A percentile compares a stretch with the other conserved stretches of the same genome.
These are phyloP conservation scores for Thalassiosira profunda DNA, from an alignment of 108 stramenopile species.

Conservation along the genomic window DNA sequence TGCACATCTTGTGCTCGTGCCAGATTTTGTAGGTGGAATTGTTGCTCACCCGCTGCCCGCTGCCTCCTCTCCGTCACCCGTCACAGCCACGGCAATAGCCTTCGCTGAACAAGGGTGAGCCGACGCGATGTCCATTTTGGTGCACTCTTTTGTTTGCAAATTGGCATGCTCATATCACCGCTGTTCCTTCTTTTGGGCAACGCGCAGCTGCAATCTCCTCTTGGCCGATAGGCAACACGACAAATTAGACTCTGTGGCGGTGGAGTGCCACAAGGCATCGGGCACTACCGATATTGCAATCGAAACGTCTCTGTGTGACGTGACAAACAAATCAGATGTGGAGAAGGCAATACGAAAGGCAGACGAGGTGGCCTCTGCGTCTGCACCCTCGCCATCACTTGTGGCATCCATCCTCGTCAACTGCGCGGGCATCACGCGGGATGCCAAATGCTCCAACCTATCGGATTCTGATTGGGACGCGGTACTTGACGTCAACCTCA, in stretches of 20 bases:
- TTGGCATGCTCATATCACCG: too few species aligned
- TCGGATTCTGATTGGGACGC: slow-evolving; percentile 51
- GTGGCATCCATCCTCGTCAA: slow-evolving; percentile 70
- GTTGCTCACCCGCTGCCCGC: too few species aligned
- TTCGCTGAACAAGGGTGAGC: slow-evolving; percentile 25
- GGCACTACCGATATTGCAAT: slow-evolving; percentile 6
- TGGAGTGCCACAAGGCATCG: slow-evolving; percentile 23
- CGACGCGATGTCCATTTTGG: neutral
- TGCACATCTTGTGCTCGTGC: neutral
- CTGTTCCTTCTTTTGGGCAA: too few species aligned
- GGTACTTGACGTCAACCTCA: slow-evolving; percentile 57
- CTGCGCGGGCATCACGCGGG: slow-evolving; percentile 83
- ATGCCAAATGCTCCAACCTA: slow-evolving; percentile 55
- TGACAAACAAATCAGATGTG: slow-evolving; percentile 54
- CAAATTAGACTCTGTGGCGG: slow-evolving; percentile 21
- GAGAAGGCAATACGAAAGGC: slow-evolving; percentile 37
- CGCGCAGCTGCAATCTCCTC: slow-evolving; percentile 38
- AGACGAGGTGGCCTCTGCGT: slow-evolving; percentile 33
- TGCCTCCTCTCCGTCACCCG: neutral
- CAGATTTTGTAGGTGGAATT: too few species aligned
- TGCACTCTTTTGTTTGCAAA: neutral
- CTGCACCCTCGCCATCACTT: too few species aligned
- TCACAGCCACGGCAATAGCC: slow-evolving; percentile 11
- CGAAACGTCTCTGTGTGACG: slow-evolving; percentile 49
- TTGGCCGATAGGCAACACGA: slow-evolving; percentile 26